A percentile compares a stretch with the other conserved stretches of the same genome.
These are phyloP conservation scores for Collariella sp. DNA, from an alignment of 495 filamentous ascomycete genomes.

Conservation along the genomic window DNA sequence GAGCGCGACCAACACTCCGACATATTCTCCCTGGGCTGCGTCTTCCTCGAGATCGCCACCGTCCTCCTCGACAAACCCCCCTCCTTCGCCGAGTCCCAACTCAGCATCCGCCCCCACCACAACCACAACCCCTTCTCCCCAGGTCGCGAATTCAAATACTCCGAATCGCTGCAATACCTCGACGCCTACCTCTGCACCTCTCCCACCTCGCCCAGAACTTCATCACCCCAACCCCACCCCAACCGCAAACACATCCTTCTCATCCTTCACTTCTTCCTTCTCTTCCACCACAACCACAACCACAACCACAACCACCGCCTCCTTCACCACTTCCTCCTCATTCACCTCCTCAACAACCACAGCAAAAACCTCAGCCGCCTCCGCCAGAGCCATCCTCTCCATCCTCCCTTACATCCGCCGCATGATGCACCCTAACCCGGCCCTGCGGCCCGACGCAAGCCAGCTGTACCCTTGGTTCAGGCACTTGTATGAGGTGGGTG, in stretches of 20 bases:
- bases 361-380: not conserved
- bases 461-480: conserved; percentile 27
- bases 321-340: no score
- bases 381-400: conserved; percentile 18
- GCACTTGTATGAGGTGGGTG: conserved; percentile 21
- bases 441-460: conserved; percentile 19
- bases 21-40: conserved; percentile 42
- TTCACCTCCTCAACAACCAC: no score
- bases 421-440: conserved; percentile 24
- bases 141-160: conserved; percentile 20
- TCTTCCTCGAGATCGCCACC: conserved; percentile 40
- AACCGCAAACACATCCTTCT: no score
- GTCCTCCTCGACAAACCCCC: conserved; percentile 28
- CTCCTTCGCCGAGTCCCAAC: conserved; percentile 21
- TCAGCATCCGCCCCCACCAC: not conserved
- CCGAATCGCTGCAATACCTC: conserved; percentile 19
- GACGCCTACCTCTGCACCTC: conserved; percentile 16
- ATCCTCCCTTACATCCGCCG: conserved; percentile 17
- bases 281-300: no score
- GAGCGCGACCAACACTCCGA: conserved; percentile 37
- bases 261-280: no score
- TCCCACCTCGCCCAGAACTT: conserved; percentile 5
- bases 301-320: not conserved
- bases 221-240: not conserved
- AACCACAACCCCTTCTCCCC: not conserved